A percentile compares a stretch with the other conserved stretches of the same genome.
Evolutionary conservation across 495 filamentous ascomycete genomes (phyloP).

Genomic region (Neurospora sp.): DNA sequence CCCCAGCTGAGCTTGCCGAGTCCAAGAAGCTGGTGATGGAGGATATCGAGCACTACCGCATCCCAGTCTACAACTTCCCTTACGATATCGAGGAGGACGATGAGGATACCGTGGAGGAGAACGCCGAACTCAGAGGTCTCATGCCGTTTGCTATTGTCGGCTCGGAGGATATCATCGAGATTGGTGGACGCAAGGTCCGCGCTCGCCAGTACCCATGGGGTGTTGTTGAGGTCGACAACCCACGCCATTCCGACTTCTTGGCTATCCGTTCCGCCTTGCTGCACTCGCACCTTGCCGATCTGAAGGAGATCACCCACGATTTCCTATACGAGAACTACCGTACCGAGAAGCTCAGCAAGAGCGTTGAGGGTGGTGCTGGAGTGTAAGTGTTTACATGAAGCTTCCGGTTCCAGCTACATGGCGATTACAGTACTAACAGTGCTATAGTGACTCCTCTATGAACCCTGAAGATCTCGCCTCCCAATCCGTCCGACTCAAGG

Average conservation of each 20-base stretch:
- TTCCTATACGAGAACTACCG: constrained; percentile 99
- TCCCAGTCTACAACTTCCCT: constrained; percentile 99
- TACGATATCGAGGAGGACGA: constrained; percentile 99
- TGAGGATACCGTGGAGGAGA: constrained; percentile 98
- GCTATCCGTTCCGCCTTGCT: constrained; percentile 93
- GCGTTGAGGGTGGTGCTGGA: constrained; percentile 80
- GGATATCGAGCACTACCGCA: constrained; percentile 99
- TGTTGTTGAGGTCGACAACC: constrained; percentile 97
- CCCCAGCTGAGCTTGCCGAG: constrained; percentile 90
- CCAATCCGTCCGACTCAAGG: constrained; percentile 96
- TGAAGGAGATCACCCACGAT: constrained; percentile 99
- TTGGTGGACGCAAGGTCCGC: constrained; percentile 81
- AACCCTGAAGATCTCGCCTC: constrained; percentile 95
- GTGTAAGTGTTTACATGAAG: constrained; percentile 51
- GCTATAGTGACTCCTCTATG: constrained; percentile 67
- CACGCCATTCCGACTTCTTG: constrained; percentile 95
- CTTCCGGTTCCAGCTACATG: background rate
- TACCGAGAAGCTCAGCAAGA: constrained; percentile 99
- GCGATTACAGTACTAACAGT: constrained; percentile 21
- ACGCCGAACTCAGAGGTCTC: constrained; percentile 87
- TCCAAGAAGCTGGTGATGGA: constrained; percentile 99
- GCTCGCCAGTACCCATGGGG: constrained; percentile 98
- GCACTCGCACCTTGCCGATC: constrained; percentile 92
- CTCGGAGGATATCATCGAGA: constrained; percentile 89
- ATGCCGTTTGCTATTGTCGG: constrained; percentile 99